Evolutionary conservation across 169 alveolate species (phyloP), one percentile per base, ranked within the genome.

Genomic region (Cryptosporidium canis): DNA sequence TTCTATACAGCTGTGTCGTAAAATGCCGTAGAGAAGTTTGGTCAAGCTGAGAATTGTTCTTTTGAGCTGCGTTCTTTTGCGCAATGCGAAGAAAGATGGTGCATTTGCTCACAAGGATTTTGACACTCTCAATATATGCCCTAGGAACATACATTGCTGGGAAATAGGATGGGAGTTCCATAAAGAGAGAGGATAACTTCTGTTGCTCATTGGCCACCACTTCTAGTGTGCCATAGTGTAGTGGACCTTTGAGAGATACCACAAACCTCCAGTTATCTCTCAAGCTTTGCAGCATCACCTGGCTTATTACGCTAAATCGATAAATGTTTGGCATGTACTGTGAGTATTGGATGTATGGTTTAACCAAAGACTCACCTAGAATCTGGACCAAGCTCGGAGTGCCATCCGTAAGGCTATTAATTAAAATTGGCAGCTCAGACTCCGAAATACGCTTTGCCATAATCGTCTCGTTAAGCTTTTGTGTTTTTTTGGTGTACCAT

Each of bases 111-210:
- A 63, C 7, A 35, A 61, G 14, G 64, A 31, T 43, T 43, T 77
- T 77, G 5, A 77, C 66, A 18, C 29, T 39, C 24, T 55, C 21
- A 31, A 77, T 47, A 31, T 77, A 77, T 21, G 87, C 72, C 51
- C 63, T 77, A 29, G 87, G 87, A 58, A 77, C 71, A 39, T 77
- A 77, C n/a, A 61, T 58, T n/a, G 18, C 61, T 33, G 87, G 72
- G 41, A 56, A 61, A 9, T 70, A 70, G 5, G 87, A 77, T 18
- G 87, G 87, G 11, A 77, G 72, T 77, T 61, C 77, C 64, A 77
- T 55, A 35, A 77, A 77, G n/a, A 77, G 63, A 33, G 63, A 58
- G 27, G 72, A 77, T 39, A 77, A 12, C 71, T 77, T 77, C 44
- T 53, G 56, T 45, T 55, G 48, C 64, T 77, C 87, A 56, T 58